phyloP scores from a whole-genome alignment of 2,329 filamentous ascomycete species.

The Rachicladosporium sp. region DNA sequence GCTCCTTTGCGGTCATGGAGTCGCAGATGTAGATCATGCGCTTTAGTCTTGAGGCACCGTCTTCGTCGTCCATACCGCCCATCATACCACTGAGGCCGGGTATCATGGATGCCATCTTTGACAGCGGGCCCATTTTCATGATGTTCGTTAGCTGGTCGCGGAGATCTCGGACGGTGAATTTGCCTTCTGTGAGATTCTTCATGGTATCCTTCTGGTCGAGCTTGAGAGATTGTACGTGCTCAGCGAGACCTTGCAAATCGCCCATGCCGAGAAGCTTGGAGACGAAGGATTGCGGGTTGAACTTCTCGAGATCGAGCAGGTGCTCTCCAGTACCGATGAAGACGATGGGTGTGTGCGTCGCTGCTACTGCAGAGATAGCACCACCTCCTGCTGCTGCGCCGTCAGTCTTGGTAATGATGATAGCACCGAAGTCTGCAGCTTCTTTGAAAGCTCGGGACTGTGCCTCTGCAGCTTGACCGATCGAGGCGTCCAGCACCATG shows the following conservation, averaged over 20 bases:
- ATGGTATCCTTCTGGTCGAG: conserved; percentile 97
- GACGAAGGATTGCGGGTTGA: conserved; percentile 85
- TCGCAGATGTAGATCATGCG: conserved; percentile 99
- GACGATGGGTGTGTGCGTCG: conserved; percentile 91
- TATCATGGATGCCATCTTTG: conserved; percentile 98
- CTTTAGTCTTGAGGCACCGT: conserved; percentile 84
- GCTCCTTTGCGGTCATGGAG: conserved; percentile 91
- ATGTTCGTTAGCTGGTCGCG: conserved; percentile 94
- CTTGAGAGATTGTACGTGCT: conserved; percentile 92
- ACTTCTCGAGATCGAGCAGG: conserved; percentile 86
- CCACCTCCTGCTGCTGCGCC: conserved; percentile 91
- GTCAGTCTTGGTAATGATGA: conserved; percentile 98
- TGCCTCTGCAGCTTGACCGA: conserved; percentile 88
- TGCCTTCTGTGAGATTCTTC: conserved; percentile 94
- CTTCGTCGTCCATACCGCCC: conserved; percentile 92
- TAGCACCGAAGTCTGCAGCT: conserved; percentile 90
- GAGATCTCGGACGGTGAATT: conserved; percentile 89
- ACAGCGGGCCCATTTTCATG: conserved; percentile 98
- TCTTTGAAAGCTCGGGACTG: conserved; percentile 97
- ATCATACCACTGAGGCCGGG: conserved; percentile 89
- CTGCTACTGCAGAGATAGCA: conserved; percentile 92
- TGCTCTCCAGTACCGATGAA: conserved; percentile 98
- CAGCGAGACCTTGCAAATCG: conserved; percentile 86
- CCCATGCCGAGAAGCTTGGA: conserved; percentile 94
- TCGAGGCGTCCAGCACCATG: conserved; percentile 93